Evolutionary conservation across 75 land plant species (phyloP), one percentile per base, ranked within the genome.

Genomic region (Gnetum montanum): DNA sequence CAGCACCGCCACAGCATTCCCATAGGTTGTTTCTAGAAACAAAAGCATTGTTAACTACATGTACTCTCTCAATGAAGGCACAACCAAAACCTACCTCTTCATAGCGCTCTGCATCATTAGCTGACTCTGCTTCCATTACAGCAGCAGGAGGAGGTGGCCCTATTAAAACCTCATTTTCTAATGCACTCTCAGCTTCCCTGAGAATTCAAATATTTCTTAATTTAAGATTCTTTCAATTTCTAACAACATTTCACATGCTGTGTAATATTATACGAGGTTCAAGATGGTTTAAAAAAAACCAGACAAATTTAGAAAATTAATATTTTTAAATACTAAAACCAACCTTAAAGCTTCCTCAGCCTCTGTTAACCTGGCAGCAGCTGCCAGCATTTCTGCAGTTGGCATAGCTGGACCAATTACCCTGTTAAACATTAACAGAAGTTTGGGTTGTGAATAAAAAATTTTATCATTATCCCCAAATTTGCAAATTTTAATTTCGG

Each of bases 101-200:
- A 73, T 85, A 94, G 3, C 98, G 96, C 67, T 94, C 98, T 24
- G 98, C 98, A 47, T 94, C 98, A 80, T 94, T 94, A 28, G 95
- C 75, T 48, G 98, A 77, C 60, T 66, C 90, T 49, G 80, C 98
- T 78, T 94, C 98, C 19, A 74, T 74, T 60, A 85, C 98, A 57
- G 79, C 59, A 38, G 96, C 69, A 58, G 98, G 83, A 48, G 98
- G 98, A 44, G 98, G 85, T 46, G 98, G 98, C 27, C 98, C 98
- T 33, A 89, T 71, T 58, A 94, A 70, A 8, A 86, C 63, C 57
- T 68, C 91, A 60, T 52, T 47, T 30, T 85, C 90, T 19, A 70
- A 77, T 43, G 82, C 90, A 60, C 75, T 38, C 57, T 89, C 88
- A 20, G 82, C 91, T 40, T 82, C 79, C 61, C 90, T 86, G 69